Base-by-base conservation (phyloP, 371 early-diverging fungal species). In the Apophysomyces trapeziformis region DNA sequence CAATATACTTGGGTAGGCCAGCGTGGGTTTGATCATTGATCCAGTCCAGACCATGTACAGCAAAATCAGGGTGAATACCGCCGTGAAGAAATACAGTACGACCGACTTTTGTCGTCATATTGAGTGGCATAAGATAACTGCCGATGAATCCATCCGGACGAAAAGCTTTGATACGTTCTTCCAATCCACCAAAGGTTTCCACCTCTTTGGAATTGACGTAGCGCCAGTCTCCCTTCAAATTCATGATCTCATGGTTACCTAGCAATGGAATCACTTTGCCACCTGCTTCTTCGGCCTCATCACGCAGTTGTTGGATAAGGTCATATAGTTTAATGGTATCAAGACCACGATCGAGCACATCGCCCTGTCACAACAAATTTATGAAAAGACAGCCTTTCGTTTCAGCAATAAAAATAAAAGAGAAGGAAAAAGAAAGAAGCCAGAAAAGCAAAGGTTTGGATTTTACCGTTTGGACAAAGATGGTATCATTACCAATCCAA, bases 171-270 rank as follows among this genome's bases (percentile, higher is more conserved):
- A 69, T 73, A 5, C 92, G 87, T 26, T 72, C 70, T 14, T 79
- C 67, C 9, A 63, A 12, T 1, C 87, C 83, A 5, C 92, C 94
- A 78, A 92, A 92, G 1, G 86, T 83, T 18, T 66, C 78, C 38
- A 77, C 74, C 69, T 93, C 94, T 61, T 81, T 85, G 0, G 73
- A 67, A 39, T 84, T 78, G 1, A 93, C 94, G 69, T 92, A 92
- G n/a, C 92, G 82, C 76, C 83, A 84, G 65, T 92, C 92, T 2
- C 84, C 85, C 21, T 79, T 65, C 7, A 90, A 68, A 67, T 93
- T 93, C 92, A 92, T 92, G 14, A 92, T 77, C 74, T 92, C 92
- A 62, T 90, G 92, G 69, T 90, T 92, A 12, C 87, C 87, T 12
- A 87, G 64, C n/a, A 86, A 37, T 7, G 78, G 74, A 38, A 90